Base-by-base conservation (phyloP, 225 moss, liverwort and hornwort species). In the Polytrichum formosum region DNA sequence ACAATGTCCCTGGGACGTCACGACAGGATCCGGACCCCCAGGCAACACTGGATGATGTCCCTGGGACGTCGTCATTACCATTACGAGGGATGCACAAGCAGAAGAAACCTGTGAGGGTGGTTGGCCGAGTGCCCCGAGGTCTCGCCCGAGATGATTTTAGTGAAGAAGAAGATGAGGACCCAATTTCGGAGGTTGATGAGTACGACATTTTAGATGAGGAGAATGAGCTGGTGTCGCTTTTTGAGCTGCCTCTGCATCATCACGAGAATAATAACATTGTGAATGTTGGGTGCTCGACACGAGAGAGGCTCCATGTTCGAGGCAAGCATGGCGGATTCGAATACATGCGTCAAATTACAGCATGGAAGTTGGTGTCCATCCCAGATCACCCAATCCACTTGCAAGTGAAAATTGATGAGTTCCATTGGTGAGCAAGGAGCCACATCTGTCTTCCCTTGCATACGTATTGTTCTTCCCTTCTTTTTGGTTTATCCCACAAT, bases 281-380 rank as follows among this genome's bases (percentile, higher is more conserved):
- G 5, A 25, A 25, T 27, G 19, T 77, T 61, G 73, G 64, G 58
- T 70, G n/a, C 18, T 69, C 31, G 3, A 35, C 1, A 27, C 53
- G 64, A 37, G 26, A 46, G 18, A 65, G 78, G 55, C 59, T 83
- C 1, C 61, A 54, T 74, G 19, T 87, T 9, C 68, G 23, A 70
- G 79, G 87, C 64, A 77, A 77, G 67, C 69, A 72, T 53, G 28
- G 72, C 20, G 74, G 63, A 3, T 4, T 60, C 63, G 65, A 20
- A 18, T 28, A 77, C 13, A 70, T 62, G 81, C 59, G 76, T 13
- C 64, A 55, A 1, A 70, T 87, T 25, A 67, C 53, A 58, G 73
- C 77, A 28, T 87, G 84, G 84, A 81, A 84, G 67, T 19, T 81
- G 67, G 20, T 23, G 23, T 81, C 64, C 63, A 66, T 20, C n/a